These are phyloP conservation scores for Byssoonygena ceratinophila DNA, from an alignment of 2,329 filamentous ascomycete species.

Conservation along the genomic window DNA sequence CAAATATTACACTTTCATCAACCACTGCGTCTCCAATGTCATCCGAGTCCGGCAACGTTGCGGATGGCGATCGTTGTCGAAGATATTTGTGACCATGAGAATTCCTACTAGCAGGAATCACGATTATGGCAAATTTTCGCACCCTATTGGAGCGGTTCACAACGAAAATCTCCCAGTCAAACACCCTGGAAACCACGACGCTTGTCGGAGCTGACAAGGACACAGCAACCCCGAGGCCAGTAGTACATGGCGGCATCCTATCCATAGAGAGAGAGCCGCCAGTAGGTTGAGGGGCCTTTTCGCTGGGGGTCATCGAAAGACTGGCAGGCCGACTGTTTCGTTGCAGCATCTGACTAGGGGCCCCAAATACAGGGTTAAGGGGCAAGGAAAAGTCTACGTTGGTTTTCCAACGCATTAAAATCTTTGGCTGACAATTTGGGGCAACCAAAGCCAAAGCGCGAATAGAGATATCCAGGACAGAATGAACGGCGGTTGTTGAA, in stretches of 20 bases:
- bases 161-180: slow-evolving; percentile 49
- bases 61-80: slow-evolving; percentile 39
- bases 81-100: slow-evolving; percentile 35
- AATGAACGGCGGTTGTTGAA: slow-evolving; percentile 31
- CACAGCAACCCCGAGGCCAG: slow-evolving; percentile 40
- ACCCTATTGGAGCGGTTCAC: slow-evolving; percentile 47
- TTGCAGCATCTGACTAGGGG: slow-evolving; percentile 37
- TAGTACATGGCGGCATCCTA: slow-evolving; percentile 1
- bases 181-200: slow-evolving; percentile 43
- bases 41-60: slow-evolving; percentile 23
- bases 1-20: slow-evolving; percentile 48
- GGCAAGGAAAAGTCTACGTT: slow-evolving; percentile 41
- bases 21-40: slow-evolving; percentile 44
- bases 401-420: slow-evolving; percentile 40
- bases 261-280: neutral
- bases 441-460: slow-evolving; percentile 34
- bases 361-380: slow-evolving; percentile 39
- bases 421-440: slow-evolving; percentile 34
- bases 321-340: slow-evolving; percentile 37
- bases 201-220: slow-evolving; percentile 45
- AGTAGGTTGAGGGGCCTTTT: slow-evolving; percentile 12
- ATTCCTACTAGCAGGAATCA: slow-evolving; percentile 37
- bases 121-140: slow-evolving; percentile 46
- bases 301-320: slow-evolving; percentile 28
- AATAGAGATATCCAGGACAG: slow-evolving; percentile 40